Percentiles rank a stretch among this genome's conserved stretches.
These are phyloP conservation scores for Lasiosphaeria hispida DNA, from an alignment of 495 filamentous ascomycete species.

Conservation along the genomic window DNA sequence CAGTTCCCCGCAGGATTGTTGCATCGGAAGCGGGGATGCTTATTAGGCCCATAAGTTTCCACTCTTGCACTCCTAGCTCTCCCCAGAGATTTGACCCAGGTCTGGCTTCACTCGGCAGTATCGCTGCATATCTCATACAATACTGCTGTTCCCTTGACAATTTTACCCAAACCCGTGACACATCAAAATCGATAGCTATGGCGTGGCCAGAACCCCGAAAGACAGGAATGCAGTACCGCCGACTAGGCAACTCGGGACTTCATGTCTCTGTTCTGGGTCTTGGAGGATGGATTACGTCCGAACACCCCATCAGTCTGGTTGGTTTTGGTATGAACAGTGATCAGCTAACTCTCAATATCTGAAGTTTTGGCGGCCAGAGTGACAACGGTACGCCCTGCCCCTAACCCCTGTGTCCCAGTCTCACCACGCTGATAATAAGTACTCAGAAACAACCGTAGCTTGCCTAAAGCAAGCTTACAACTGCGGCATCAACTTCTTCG, in stretches of 20 bases:
- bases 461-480: slow-evolving; percentile 72
- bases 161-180: too few relatives aligned
- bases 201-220: slow-evolving; percentile 31
- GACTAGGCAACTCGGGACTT: slow-evolving; percentile 60
- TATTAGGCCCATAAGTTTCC: too few relatives aligned
- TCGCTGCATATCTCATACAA: too few relatives aligned
- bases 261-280: slow-evolving; percentile 62
- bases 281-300: slow-evolving; percentile 57
- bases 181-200: slow-evolving; percentile 6
- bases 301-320: too few relatives aligned
- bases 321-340: too few relatives aligned
- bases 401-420: neutral
- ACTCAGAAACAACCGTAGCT: slow-evolving; percentile 52
- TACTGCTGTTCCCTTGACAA: too few relatives aligned
- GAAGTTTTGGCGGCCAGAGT: slow-evolving; percentile 44
- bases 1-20: too few relatives aligned
- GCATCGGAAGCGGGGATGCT: too few relatives aligned
- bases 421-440: neutral
- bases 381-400: slow-evolving; percentile 10
- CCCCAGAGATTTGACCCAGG: too few relatives aligned
- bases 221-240: slow-evolving; percentile 48
- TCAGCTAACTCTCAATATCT: too few relatives aligned
- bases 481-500: slow-evolving; percentile 61
- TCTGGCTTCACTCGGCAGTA: too few relatives aligned
- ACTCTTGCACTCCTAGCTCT: too few relatives aligned